phyloP scores from a whole-genome alignment of 2,329 filamentous ascomycete species.

The Pseudopyrenochaeta lycopersici region DNA sequence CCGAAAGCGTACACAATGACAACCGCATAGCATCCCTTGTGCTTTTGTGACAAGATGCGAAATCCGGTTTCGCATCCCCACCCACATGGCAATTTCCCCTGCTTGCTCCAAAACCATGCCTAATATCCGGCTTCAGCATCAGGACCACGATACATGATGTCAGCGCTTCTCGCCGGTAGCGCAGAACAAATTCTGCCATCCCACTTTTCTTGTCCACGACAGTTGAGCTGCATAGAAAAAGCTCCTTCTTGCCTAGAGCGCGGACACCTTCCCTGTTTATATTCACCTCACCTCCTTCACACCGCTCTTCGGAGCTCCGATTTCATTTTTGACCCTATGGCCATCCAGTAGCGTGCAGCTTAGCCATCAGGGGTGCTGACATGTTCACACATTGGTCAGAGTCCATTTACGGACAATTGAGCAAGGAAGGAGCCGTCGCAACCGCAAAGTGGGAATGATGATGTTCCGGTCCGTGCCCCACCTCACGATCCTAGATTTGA shows the following conservation, averaged over 20 bases:
- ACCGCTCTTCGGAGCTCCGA: slow-evolving; percentile 18
- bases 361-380: not conserved
- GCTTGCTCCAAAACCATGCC: slow-evolving; percentile 1
- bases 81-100: slow-evolving; percentile 23
- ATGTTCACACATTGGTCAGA: slow-evolving; percentile 5
- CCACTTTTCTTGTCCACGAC: not conserved
- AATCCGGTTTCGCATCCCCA: slow-evolving; percentile 25
- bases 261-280: not conserved
- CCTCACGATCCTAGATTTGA: slow-evolving; percentile 14
- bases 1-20: no score
- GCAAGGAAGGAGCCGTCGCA: slow-evolving; percentile 22
- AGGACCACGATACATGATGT: slow-evolving; percentile 37
- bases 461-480: slow-evolving; percentile 15
- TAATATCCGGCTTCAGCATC: not conserved
- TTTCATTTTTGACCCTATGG: not conserved
- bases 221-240: not conserved
- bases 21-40: slow-evolving; percentile 8
- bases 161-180: slow-evolving; percentile 13
- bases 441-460: slow-evolving; percentile 10
- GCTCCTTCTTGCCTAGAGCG: not conserved
- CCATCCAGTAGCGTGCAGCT: not conserved
- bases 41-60: slow-evolving; percentile 13
- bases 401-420: slow-evolving; percentile 6
- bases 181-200: slow-evolving; percentile 6
- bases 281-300: slow-evolving; percentile 6